Evolutionary conservation across 1,284 basidiomycete species (phyloP).

Genomic region (Cryptococcus sp.): DNA sequence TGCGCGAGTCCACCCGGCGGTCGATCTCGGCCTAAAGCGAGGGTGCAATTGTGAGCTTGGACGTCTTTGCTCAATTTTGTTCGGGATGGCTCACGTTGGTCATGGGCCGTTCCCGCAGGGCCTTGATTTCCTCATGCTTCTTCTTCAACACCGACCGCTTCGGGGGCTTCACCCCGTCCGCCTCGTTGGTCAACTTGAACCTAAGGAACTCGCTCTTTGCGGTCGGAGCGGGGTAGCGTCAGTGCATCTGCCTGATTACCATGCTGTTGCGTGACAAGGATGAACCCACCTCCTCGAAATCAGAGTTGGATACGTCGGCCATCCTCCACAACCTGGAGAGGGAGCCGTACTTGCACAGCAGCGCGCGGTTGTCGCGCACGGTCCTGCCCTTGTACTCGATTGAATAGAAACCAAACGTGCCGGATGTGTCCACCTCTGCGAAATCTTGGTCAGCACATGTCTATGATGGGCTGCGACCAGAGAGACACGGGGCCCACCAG

Average conservation of each 20-base stretch:
- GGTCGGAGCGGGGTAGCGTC: not conserved
- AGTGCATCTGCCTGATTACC: not conserved
- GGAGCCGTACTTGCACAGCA: conserved; percentile 70
- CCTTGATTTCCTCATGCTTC: conserved; percentile 62
- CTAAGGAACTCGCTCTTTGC: conserved; percentile 78
- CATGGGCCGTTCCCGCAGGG: conserved; percentile 59
- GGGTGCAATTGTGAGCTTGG: not conserved
- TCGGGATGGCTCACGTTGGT: conserved; percentile 63
- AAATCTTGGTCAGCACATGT: not conserved
- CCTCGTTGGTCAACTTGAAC: conserved; percentile 54
- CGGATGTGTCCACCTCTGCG: conserved; percentile 21
- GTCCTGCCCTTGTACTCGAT: conserved; percentile 59
- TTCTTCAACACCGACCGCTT: conserved; percentile 62
- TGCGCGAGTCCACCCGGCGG: conserved; percentile 59
- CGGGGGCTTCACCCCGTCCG: conserved; percentile 64
- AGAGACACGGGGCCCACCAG: conserved; percentile 55
- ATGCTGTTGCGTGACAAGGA: not conserved
- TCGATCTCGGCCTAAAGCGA: conserved; percentile 58
- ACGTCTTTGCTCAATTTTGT: not conserved
- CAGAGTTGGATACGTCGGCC: conserved; percentile 74
- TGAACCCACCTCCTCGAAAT: conserved; percentile 60
- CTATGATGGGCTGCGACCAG: not conserved
- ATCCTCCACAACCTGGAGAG: conserved; percentile 61
- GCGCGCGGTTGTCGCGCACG: conserved; percentile 56
- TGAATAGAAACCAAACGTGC: conserved; percentile 59